Conservation (phyloP, 768 basidiomycete genomes). For the Lactifluus volemus region DNA sequence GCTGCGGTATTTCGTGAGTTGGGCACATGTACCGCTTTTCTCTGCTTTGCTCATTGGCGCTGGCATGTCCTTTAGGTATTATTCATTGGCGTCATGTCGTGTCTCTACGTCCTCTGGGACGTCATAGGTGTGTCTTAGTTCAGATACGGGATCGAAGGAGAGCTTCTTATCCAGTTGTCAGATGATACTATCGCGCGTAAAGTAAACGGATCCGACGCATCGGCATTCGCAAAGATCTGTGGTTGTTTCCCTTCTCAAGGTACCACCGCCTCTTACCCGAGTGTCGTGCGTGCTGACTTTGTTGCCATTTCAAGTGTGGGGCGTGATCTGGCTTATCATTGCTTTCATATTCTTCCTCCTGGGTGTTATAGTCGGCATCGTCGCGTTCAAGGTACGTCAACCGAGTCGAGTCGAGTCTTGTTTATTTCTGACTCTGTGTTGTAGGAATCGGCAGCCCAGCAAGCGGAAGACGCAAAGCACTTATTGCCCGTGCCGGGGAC, state of each 20-base stretch:
- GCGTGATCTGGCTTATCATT: constrained; percentile 76
- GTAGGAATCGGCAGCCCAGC: constrained; percentile 54
- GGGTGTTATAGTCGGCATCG: constrained; percentile 70
- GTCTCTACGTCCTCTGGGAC: constrained; percentile 83
- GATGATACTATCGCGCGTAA: constrained; percentile 82
- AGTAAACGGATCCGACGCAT: constrained; percentile 82
- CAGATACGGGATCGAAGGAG: background rate
- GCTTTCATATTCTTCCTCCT: constrained; percentile 67
- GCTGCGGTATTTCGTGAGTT: constrained; percentile 62
- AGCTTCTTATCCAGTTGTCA: constrained; percentile 23
- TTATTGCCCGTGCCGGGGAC: constrained; percentile 58
- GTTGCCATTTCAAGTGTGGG: constrained; percentile 53
- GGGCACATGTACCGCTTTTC: background rate
- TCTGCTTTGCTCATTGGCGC: background rate
- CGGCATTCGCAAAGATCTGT: constrained; percentile 74
- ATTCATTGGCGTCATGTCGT: constrained; percentile 83
- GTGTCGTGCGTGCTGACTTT: background rate
- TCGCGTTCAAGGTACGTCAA: constrained; percentile 63
- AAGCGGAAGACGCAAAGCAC: constrained; percentile 40
- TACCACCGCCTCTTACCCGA: constrained; percentile 19
- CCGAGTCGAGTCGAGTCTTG: background rate
- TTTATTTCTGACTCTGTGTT: background rate
- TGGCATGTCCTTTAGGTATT: constrained; percentile 40
- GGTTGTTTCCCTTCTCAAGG: constrained; percentile 82
- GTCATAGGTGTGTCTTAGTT: constrained; percentile 50